A percentile compares a stretch with the other conserved stretches of the same genome.
These are phyloP conservation scores for Vitis cinerea DNA, from an alignment of 164 flowering plant genomes.

Conservation along the genomic window DNA sequence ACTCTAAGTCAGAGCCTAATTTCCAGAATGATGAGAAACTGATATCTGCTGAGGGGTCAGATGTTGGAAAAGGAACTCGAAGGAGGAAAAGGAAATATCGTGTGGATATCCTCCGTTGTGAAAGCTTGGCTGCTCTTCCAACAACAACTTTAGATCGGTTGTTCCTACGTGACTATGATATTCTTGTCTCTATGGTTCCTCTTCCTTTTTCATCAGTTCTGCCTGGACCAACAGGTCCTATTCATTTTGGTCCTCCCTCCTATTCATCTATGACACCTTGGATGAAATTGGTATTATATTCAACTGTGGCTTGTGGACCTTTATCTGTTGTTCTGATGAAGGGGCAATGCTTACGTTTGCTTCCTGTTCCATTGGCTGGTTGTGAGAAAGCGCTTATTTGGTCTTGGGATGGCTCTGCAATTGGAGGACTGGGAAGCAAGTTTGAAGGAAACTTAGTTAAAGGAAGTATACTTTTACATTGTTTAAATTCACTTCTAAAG, in stretches of 20 bases:
- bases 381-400: conserved; percentile 94
- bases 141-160: conserved; percentile 81
- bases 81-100: conserved; percentile 60
- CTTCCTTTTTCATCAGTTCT: conserved; percentile 87
- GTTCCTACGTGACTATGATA: conserved; percentile 90
- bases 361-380: conserved; percentile 95
- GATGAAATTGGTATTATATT: conserved; percentile 90
- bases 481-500: conserved; percentile 88
- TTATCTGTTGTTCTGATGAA: conserved; percentile 92
- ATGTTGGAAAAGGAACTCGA: conserved; percentile 30
- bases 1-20: conserved; percentile 22
- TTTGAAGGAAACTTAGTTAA: conserved; percentile 90
- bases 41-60: conserved; percentile 32
- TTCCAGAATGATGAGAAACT: conserved; percentile 37
- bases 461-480: conserved; percentile 84
- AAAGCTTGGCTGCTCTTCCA: conserved; percentile 89
- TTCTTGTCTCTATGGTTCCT: conserved; percentile 90
- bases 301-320: conserved; percentile 78
- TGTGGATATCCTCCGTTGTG: conserved; percentile 96
- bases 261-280: conserved; percentile 95
- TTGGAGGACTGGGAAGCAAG: conserved; percentile 93
- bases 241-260: conserved; percentile 97
- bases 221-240: conserved; percentile 87
- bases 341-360: conserved; percentile 87
- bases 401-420: conserved; percentile 96